Evolutionary conservation across 352 stramenopile species (phyloP).

Genomic region (Globisporangium uncinulatum): DNA sequence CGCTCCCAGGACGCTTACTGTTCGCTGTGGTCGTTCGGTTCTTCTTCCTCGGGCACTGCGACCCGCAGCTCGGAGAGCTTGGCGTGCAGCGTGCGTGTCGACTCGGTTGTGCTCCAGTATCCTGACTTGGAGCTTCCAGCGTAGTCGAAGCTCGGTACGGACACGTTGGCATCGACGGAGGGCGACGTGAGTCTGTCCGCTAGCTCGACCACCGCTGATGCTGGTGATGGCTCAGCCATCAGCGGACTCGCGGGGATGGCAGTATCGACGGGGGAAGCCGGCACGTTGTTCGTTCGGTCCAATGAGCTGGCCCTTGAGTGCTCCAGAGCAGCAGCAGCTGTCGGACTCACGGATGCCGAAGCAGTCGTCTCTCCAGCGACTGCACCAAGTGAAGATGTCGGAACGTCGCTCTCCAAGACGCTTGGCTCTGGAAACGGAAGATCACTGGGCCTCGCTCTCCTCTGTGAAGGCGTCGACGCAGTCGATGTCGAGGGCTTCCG

Average conservation of each 20-base stretch:
- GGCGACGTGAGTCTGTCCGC: neutral
- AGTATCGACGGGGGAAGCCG: neutral
- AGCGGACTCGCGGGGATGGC: neutral
- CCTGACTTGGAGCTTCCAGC: conserved; percentile 3
- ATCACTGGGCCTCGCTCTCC: neutral
- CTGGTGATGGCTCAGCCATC: neutral
- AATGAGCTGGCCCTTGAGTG: neutral
- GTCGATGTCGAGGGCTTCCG: conserved; percentile 4
- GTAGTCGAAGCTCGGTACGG: conserved; percentile 15
- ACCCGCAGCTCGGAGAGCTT: conserved; percentile 19
- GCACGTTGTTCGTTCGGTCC: neutral
- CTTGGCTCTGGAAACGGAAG: too few relatives aligned
- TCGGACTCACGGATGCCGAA: too few relatives aligned
- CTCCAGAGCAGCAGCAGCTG: neutral
- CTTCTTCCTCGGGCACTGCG: conserved; percentile 5
- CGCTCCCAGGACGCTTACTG: neutral
- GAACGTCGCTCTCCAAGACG: too few relatives aligned
- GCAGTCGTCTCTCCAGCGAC: too few relatives aligned
- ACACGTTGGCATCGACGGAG: neutral
- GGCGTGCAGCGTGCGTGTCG: conserved; percentile 14
- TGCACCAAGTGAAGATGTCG: neutral
- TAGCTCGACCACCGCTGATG: neutral
- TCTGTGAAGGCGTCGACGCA: neutral
- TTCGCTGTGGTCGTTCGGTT: neutral
- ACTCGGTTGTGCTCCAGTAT: conserved; percentile 20